These are phyloP conservation scores for Meyerozyma sp. DNA, from an alignment of 1,139 yeast species.

Conservation along the genomic window DNA sequence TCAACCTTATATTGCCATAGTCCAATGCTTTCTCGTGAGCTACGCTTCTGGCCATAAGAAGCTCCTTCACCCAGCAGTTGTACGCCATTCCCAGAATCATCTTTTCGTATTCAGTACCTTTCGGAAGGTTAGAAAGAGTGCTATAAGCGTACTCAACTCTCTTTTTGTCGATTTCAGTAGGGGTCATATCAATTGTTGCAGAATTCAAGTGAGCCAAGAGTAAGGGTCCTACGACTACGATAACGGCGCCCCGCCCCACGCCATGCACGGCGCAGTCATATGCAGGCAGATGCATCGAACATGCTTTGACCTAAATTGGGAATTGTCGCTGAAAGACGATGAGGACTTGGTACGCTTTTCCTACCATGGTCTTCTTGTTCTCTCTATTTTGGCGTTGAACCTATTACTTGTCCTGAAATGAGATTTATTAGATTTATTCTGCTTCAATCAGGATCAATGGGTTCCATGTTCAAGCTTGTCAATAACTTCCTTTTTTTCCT, in stretches of 20 bases:
- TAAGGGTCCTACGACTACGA: no score
- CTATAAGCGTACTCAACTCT: slow-evolving; percentile 37
- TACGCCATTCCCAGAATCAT: slow-evolving; percentile 24
- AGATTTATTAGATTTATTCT: background rate
- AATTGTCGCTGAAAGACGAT: background rate
- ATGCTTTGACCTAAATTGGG: background rate
- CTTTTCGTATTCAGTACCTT: slow-evolving; percentile 23
- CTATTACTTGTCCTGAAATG: background rate
- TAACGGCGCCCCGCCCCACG: no score
- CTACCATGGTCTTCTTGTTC: no score
- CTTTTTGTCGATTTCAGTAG: slow-evolving; percentile 23
- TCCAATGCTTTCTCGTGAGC: slow-evolving; percentile 28
- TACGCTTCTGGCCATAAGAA: slow-evolving; percentile 15
- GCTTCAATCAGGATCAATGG: background rate
- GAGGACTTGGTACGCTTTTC: background rate
- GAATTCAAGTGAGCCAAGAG: background rate
- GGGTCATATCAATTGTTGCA: background rate
- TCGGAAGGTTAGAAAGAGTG: slow-evolving; percentile 38
- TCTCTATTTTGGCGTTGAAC: no score
- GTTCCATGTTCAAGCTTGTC: background rate
- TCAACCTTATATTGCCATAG: slow-evolving; percentile 33
- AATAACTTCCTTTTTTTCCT: slow-evolving; percentile 4
- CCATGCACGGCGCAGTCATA: no score
- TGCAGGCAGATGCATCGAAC: no score
- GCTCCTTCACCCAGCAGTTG: slow-evolving; percentile 15